Evolutionary conservation across 768 basidiomycete genomes (phyloP), one percentile per base, ranked within the genome.

Genomic region (Boletus reticuloceps): DNA sequence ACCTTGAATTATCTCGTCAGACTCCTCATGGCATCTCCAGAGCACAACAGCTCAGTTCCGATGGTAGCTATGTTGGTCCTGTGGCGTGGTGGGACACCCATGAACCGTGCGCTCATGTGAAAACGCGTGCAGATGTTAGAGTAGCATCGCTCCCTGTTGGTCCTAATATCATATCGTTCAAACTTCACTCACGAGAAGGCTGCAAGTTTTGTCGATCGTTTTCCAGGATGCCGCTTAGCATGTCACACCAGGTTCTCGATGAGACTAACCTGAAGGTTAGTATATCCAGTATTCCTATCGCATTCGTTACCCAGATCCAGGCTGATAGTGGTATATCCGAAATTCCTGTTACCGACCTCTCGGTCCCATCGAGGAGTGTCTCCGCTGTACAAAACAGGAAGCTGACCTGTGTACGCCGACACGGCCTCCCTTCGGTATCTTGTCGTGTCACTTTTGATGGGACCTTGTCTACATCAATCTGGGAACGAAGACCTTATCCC

Each of bases 111-210:
- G 25, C 46, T 60, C 44, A 52, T 56, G 51, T 54, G 61, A 51
- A 41, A 63, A 58, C 31, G 52, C 37, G 36, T 52, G 38, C 52
- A 64, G 44, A 47, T 40, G 44, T 61, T 67, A 67, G 56, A 64
- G 51, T 58, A 64, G 27, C 47, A 13, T 44, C 45, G 31, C 50
- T 29, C 52, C 42, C 36, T 63, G 22, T 44, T 51, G 32, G 46
- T 42, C 25, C 40, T 38, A 66, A 64, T 64, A 53, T 43, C 56
- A 61, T 52, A 48, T 32, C 40, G 38, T 54, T 51, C 51, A 42
- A 20, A 37, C 19, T 39, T 44, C 9, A 36, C 20, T 52, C 22
- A 13, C 38, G 19, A 53, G 38, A 38, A 45, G 39, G 22, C 19
- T 36, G n/a, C 41, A 38, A 47, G 17, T 22, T 41, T 19, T 22